Conservation (phyloP, 2,329 filamentous ascomycete genomes). For the Pseudocercospora cruenta region DNA sequence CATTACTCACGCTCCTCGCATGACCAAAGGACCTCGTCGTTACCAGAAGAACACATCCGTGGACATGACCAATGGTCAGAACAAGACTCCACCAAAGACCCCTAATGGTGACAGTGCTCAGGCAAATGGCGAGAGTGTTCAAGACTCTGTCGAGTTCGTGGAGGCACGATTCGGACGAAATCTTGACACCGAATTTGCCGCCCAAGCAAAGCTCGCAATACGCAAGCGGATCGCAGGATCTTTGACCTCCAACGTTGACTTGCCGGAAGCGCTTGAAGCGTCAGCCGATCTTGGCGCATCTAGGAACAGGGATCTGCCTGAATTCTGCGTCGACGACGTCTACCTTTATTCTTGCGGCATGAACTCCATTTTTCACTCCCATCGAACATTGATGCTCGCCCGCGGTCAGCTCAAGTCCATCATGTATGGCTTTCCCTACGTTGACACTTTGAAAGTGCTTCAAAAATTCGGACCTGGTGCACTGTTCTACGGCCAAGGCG, state of each 20-base stretch:
- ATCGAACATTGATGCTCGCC: slow-evolving; percentile 70
- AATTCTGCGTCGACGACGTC: slow-evolving; percentile 81
- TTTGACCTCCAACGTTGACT: slow-evolving; percentile 71
- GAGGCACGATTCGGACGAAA: slow-evolving; percentile 95
- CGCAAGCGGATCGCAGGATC: slow-evolving; percentile 86
- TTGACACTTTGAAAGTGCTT: slow-evolving; percentile 92
- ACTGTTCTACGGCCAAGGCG: slow-evolving; percentile 83
- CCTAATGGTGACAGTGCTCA: slow-evolving; percentile 27
- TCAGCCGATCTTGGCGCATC: slow-evolving; percentile 41
- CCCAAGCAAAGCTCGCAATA: slow-evolving; percentile 83
- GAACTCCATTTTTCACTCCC: slow-evolving; percentile 91
- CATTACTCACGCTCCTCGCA: slow-evolving; percentile 42
- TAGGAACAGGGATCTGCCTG: slow-evolving; percentile 53
- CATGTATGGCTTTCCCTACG: slow-evolving; percentile 95
- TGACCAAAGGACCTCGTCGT: slow-evolving; percentile 72
- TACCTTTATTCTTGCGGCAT: slow-evolving; percentile 89
- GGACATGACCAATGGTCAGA: slow-evolving; percentile 40
- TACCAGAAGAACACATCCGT: slow-evolving; percentile 70
- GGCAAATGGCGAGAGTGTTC: slow-evolving; percentile 44
- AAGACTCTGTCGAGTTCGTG: slow-evolving; percentile 79
- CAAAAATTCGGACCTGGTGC: slow-evolving; percentile 93
- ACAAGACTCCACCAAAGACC: slow-evolving; percentile 18
- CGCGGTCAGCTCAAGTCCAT: slow-evolving; percentile 74
- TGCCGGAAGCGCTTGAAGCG: slow-evolving; percentile 59
- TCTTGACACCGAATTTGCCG: slow-evolving; percentile 75